Evolutionary conservation across 345 rosid genomes (phyloP), one percentile per base, ranked within the genome.

Genomic region (Eucalyptus polyanthemos): DNA sequence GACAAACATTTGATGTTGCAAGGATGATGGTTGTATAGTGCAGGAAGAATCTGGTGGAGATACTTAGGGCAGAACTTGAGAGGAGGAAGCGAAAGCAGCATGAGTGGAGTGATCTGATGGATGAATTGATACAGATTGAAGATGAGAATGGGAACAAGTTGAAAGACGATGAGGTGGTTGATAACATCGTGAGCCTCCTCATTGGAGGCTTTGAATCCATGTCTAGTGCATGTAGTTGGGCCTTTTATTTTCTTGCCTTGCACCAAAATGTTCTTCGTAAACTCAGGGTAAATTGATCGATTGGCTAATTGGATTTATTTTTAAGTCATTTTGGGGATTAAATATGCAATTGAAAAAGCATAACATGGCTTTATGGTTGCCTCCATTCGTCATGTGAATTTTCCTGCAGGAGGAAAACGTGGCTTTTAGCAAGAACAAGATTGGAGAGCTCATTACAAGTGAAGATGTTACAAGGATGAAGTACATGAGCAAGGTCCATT

Each of bases 231-330:
- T 72, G 90, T 5, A 90, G 40, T 89, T 94, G 94, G 93, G 91
- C 92, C 51, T 29, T 92, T 45, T 89, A 93, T 87, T 88, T 86
- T 72, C 94, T 93, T 62, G 92, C 91, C 89, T 93, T 92, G 89
- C 80, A 27, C 87, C 93, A 92, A 5, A 7, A 87, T 22, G 90
- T 91, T 27, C 93, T 92, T 6, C 15, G 62, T 37, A 90, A 69
- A 67, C 89, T 92, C 4, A 40, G 91, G 90, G 92, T 92, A 89
- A 29, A 17, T 29, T 49, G 8, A 65, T 42, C 53, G 8, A 11
- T 87, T 22, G 42, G 3, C 49, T 60, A 62, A 47, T 42, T 72
- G 24, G 25, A 16, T 5, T 34, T 58, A 25, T 58, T 58, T 58
- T 58, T 1, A 24, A 25, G 19, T 72, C 44, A 34, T 72, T 19